Conservation (phyloP, 371 early-diverging fungal species). For the Chytridiales sp. region DNA sequence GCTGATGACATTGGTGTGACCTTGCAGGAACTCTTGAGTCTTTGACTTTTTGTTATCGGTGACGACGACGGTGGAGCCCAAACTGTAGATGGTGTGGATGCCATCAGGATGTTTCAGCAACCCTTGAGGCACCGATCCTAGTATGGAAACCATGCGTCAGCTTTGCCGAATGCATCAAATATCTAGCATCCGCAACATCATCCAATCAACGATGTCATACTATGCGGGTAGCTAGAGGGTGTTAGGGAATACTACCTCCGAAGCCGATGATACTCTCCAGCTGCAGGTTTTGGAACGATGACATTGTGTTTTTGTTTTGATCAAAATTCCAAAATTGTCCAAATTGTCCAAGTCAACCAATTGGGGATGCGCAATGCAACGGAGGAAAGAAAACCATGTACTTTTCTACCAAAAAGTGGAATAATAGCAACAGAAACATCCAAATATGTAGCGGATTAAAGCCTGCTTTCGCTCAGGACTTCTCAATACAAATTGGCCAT, state of each 20-base stretch:
- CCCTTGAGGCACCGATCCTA: slow-evolving; percentile 48
- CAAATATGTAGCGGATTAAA: slow-evolving; percentile 3
- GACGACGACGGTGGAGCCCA: slow-evolving; percentile 55
- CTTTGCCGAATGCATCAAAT: too few relatives aligned
- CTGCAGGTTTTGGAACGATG: slow-evolving; percentile 41
- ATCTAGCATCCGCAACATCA: not conserved
- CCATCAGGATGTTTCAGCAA: slow-evolving; percentile 53
- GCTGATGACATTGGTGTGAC: slow-evolving; percentile 53
- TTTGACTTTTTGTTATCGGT: slow-evolving; percentile 31
- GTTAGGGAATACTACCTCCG: slow-evolving; percentile 31
- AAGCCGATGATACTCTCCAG: slow-evolving; percentile 52
- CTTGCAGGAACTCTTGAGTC: slow-evolving; percentile 54
- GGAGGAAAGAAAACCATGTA: too few relatives aligned
- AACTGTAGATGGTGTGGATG: slow-evolving; percentile 47
- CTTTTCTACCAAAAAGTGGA: too few relatives aligned
- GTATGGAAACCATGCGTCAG: not conserved
- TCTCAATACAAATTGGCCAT: too few relatives aligned
- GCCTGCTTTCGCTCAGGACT: too few relatives aligned
- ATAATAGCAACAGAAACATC: slow-evolving; percentile 7
- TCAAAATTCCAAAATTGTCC: too few relatives aligned
- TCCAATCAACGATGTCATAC: not conserved
- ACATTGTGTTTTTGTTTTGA: not conserved
- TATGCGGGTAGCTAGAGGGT: not conserved
- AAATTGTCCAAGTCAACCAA: too few relatives aligned
- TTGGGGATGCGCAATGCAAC: too few relatives aligned